Base-by-base conservation (phyloP, 1,139 yeast species). In the Yamadazyma sp. region DNA sequence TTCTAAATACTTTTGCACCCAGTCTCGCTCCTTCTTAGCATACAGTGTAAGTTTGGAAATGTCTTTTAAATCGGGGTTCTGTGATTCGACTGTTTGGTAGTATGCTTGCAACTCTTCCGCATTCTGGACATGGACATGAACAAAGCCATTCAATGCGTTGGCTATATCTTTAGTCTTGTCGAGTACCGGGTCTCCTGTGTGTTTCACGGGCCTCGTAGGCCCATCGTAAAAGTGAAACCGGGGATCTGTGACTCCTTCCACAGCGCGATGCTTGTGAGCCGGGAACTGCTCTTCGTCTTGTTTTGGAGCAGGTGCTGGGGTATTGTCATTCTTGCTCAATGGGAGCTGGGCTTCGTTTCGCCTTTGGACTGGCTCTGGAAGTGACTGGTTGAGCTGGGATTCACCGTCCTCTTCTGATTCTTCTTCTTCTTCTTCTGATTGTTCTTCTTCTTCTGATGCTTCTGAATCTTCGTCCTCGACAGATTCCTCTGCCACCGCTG, bases 81-180 rank as follows among this genome's bases (percentile, higher is more conserved):
- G 15, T 12, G 5, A 5, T 28, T 28, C 12, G 4, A 7, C 5
- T 5, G 30, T n/a, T 5, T 12, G 6, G 5, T 12, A 17, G 12
- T 11, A 28, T 5, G 9, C 20, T 28, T 17, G 5, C 20, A 28
- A 16, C 12, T 28, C 7, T 10, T 4, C 24, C 11, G 11, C 16
- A 18, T 30, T 30, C 8, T 30, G 23, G 6, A 3, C 22, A 17
- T 30, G 33, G 3, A 30, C 33, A 6, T 6, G 14, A 3, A 12
- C 11, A 20, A 27, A 17, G 4, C 59, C 66, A 30, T 53, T 39
- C 1, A 63, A 53, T 16, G 39, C 44, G 33, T 43, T 47, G n/a
- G 51, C 36, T 7, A 60, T 48, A 12, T 53, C 49, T 8, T 31
- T 14, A 2, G 50, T 44, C 27, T 54, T 51, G 28, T 50, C 46